phyloP scores from a whole-genome alignment of 805 yeast genomes.

The Candida stauntonica region DNA sequence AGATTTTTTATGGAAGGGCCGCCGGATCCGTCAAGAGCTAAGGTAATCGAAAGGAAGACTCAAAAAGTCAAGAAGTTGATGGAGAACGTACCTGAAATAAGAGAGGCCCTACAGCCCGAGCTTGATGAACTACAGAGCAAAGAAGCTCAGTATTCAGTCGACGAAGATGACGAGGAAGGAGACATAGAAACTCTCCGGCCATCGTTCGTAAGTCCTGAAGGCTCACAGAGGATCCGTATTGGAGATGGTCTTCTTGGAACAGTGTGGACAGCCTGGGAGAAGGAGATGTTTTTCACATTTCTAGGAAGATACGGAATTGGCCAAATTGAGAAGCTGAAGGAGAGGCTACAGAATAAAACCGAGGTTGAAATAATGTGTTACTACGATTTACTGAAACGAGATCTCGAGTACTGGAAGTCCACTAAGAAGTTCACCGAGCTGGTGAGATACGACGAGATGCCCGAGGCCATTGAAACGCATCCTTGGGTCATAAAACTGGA shows the following conservation, averaged over 20 bases:
- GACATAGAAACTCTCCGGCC: neutral
- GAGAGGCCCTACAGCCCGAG: neutral
- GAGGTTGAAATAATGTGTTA: constrained; percentile 41
- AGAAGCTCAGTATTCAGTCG: neutral
- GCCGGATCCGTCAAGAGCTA: neutral
- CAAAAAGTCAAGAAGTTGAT: no score
- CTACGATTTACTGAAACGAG: constrained; percentile 35
- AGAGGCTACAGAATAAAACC: constrained; percentile 38
- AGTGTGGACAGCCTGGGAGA: constrained; percentile 33
- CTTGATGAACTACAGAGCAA: neutral
- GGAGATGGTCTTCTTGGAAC: constrained; percentile 4
- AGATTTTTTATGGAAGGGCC: neutral
- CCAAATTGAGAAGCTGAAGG: constrained; percentile 37
- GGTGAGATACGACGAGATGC: constrained; percentile 41
- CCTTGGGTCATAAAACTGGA: constrained; percentile 40
- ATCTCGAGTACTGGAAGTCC: constrained; percentile 27
- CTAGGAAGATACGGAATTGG: constrained; percentile 48
- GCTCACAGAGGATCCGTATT: neutral
- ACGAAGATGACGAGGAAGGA: neutral
- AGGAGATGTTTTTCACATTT: constrained; percentile 46
- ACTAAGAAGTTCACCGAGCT: constrained; percentile 21
- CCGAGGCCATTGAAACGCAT: constrained; percentile 50
- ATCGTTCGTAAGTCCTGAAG: neutral
- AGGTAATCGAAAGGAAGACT: neutral
- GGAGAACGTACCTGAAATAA: neutral